Evolutionary conservation across 176 grass and related monocot genomes (phyloP).

Genomic region (Rhynchospora breviuscula): DNA sequence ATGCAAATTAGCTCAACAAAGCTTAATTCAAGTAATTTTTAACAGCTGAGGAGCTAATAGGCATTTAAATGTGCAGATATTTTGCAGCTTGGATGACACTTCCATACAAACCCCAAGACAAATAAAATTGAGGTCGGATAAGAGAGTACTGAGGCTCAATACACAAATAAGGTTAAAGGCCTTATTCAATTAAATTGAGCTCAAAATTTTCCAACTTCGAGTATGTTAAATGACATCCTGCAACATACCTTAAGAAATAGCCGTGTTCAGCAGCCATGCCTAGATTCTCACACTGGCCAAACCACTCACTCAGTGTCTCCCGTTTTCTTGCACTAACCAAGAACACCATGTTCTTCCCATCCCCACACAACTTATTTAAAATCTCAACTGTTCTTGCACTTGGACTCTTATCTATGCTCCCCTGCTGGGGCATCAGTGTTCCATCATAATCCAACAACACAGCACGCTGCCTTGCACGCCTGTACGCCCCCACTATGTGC

Average conservation of each 20-base stretch:
- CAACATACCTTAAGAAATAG: slow-evolving; percentile 78
- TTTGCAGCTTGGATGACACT: background rate
- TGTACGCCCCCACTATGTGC: slow-evolving; percentile 68
- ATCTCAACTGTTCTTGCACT: slow-evolving; percentile 47
- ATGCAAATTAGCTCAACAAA: background rate
- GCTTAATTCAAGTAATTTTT: background rate
- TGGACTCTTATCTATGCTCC: slow-evolving; percentile 59
- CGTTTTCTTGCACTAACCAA: slow-evolving; percentile 64
- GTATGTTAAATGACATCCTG: background rate
- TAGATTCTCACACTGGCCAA: slow-evolving; percentile 60
- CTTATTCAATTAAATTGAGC: background rate
- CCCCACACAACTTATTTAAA: slow-evolving; percentile 57
- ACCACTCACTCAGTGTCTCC: slow-evolving; percentile 49
- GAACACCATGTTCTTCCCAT: slow-evolving; percentile 59
- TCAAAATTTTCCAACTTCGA: background rate
- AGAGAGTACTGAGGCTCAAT: background rate
- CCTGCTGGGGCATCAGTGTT: slow-evolving; percentile 76
- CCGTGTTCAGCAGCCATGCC: slow-evolving; percentile 82
- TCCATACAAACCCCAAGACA: background rate
- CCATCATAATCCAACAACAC: slow-evolving; percentile 89
- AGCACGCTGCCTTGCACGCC: slow-evolving; percentile 46
- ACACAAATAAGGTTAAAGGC: background rate
- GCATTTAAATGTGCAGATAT: background rate
- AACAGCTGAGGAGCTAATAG: background rate
- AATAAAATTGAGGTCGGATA: background rate